Evolutionary conservation across 2,329 filamentous ascomycete genomes (phyloP), one percentile per base, ranked within the genome.

Genomic region (Aspergillus jensenii): DNA sequence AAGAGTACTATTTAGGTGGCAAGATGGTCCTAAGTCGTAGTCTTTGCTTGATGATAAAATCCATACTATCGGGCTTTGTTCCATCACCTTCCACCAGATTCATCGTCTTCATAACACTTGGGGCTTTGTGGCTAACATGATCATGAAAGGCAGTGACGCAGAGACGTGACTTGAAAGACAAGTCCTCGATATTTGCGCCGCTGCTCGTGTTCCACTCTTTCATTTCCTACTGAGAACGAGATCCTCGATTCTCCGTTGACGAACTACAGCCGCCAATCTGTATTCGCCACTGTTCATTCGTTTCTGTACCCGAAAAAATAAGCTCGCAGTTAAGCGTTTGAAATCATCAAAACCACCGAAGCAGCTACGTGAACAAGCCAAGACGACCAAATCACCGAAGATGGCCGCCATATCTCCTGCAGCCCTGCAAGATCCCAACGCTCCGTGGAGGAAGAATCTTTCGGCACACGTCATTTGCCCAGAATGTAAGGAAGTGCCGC

Each of bases 401-500:
- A 77, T 77, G 70, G 68, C 72, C 21, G 64, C 67, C 40, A 60
- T 68, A 23, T 65, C 78, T 76, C 60, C 80, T 71, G 59, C 60
- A 59, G 64, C 63, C 59, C 71, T 76, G 64, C 74, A 79, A 55
- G 52, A 54, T n/a, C 51, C 44, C 27, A 73, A 71, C 31, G 68
- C 65, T 69, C 62, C 81, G 62, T 96, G 87, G 82, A 86, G 86
- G 69, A 89, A 96, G 74, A 95, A 98, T 66, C 83, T 98, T 59
- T 96, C 91, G 74, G 89, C 91, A 70, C 87, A 88, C 65, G 78
- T 98, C 62, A 88, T 91, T 63, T 99, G 95, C 74, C 89, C 86
- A 15, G 93, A 99, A 72, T 99, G 95, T 82, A 89, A 89, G 70
- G 91, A 96, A 71, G 83, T 87, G 54, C 95, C 95, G n/a, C 93